Conservation (phyloP, 2,329 filamentous ascomycete species). For the Epichloe uncinata region DNA sequence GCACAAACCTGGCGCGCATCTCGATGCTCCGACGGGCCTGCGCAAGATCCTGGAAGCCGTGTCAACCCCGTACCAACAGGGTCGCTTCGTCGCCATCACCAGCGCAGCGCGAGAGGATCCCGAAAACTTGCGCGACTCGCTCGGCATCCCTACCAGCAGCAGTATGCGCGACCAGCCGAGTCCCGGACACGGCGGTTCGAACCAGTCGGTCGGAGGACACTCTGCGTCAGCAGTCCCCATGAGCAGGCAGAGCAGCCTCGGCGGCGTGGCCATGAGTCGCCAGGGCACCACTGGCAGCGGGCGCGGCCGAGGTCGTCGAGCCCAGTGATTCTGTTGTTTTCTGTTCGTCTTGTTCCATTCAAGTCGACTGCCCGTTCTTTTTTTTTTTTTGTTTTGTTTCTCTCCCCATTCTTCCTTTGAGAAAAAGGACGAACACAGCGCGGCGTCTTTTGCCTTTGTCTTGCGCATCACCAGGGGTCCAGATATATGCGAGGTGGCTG, state of each 20-base stretch:
- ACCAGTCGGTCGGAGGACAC: slow-evolving; percentile 13
- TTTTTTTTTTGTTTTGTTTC: neutral
- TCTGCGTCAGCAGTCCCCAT: slow-evolving; percentile 30
- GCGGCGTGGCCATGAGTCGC: slow-evolving; percentile 43
- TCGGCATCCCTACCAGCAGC: slow-evolving; percentile 31
- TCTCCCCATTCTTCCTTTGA: neutral
- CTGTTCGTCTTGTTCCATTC: no score
- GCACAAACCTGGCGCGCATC: slow-evolving; percentile 40
- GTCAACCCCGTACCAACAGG: slow-evolving; percentile 32
- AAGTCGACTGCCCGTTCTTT: neutral
- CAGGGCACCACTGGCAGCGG: slow-evolving; percentile 37
- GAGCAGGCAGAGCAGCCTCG: slow-evolving; percentile 42
- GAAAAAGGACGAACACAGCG: neutral
- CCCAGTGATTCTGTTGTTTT: neutral
- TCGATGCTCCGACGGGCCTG: slow-evolving; percentile 40
- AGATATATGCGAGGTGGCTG: no score
- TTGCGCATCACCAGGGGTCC: no score
- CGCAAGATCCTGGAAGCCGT: slow-evolving; percentile 43
- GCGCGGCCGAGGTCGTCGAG: slow-evolving; percentile 31
- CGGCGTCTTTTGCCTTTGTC: neutral
- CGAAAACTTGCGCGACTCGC: slow-evolving; percentile 34
- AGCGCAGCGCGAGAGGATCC: slow-evolving; percentile 32
- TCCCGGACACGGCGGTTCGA: slow-evolving; percentile 12
- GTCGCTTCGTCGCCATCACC: slow-evolving; percentile 35
- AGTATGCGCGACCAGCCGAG: slow-evolving; percentile 30